phyloP scores from a whole-genome alignment of 2,329 filamentous ascomycete species.

The Pleurostoma richardsiae region DNA sequence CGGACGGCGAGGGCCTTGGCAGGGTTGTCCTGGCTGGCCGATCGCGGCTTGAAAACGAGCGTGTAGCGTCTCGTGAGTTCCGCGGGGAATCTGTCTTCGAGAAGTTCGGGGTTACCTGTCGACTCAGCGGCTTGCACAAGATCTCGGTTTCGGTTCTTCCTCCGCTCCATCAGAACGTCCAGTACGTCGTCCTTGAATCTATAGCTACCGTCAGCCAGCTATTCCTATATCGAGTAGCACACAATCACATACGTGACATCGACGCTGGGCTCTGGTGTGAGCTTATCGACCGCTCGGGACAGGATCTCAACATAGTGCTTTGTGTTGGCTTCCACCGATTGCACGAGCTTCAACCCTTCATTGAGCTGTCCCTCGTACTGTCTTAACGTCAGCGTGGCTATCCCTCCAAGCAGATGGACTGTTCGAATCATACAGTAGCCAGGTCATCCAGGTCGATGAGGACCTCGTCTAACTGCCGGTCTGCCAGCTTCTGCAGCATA shows the following conservation, averaged over 20 bases:
- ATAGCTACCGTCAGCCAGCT: neutral
- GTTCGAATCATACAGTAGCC: slow-evolving; percentile 49
- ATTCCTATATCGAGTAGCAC: too few species aligned
- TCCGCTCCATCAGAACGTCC: slow-evolving; percentile 92
- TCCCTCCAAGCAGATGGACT: too few species aligned
- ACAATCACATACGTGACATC: slow-evolving; percentile 63
- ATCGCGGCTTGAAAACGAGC: slow-evolving; percentile 89
- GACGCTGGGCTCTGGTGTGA: slow-evolving; percentile 71
- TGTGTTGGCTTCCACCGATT: slow-evolving; percentile 84
- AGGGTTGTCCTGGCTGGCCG: slow-evolving; percentile 61
- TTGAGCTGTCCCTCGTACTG: slow-evolving; percentile 72
- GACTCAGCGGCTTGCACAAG: slow-evolving; percentile 63
- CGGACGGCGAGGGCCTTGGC: slow-evolving; percentile 77
- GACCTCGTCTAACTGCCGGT: slow-evolving; percentile 72
- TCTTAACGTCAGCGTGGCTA: slow-evolving; percentile 1
- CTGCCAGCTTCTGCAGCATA: slow-evolving; percentile 79
- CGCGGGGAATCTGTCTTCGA: slow-evolving; percentile 79
- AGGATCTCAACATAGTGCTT: slow-evolving; percentile 94
- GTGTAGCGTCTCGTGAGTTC: slow-evolving; percentile 92
- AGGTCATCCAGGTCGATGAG: slow-evolving; percentile 88
- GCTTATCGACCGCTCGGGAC: slow-evolving; percentile 79
- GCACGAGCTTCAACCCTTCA: slow-evolving; percentile 67
- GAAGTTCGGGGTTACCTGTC: slow-evolving; percentile 56
- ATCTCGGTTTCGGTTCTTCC: slow-evolving; percentile 78
- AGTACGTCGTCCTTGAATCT: slow-evolving; percentile 97